These are phyloP conservation scores for Antonospora locustae DNA, from an alignment of 371 early-diverging fungal species.

Conservation along the genomic window DNA sequence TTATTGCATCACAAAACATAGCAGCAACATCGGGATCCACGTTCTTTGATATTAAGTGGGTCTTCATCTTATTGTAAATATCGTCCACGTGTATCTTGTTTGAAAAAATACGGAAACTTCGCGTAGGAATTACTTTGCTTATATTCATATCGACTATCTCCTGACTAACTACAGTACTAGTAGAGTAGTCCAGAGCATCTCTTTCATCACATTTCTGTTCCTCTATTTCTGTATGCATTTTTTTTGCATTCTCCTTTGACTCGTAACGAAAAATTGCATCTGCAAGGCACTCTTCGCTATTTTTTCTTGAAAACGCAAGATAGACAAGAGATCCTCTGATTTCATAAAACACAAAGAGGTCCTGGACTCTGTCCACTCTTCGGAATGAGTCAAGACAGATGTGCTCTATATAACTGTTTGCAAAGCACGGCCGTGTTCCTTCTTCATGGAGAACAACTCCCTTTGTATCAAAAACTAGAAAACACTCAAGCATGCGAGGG, in stretches of 20 bases:
- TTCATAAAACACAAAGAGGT: slow-evolving; percentile 30
- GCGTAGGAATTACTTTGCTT: slow-evolving; percentile 12
- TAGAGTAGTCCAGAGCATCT: slow-evolving; percentile 22
- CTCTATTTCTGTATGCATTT: slow-evolving; percentile 10
- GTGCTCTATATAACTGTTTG: slow-evolving; percentile 20
- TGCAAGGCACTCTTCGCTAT: background rate
- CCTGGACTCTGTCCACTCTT: slow-evolving; percentile 17
- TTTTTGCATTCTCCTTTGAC: background rate
- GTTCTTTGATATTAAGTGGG: slow-evolving; percentile 51
- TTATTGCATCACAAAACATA: slow-evolving; percentile 38
- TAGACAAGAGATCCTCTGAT: slow-evolving; percentile 35
- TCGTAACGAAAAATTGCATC: background rate
- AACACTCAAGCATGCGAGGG: slow-evolving; percentile 19
- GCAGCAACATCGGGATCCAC: slow-evolving; percentile 31
- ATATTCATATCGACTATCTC: slow-evolving; percentile 1
- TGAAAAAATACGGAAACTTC: slow-evolving; percentile 35
- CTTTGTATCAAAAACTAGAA: slow-evolving; percentile 34
- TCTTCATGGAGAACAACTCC: slow-evolving; percentile 30
- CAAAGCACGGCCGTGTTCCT: slow-evolving; percentile 25
- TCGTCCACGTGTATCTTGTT: slow-evolving; percentile 35
- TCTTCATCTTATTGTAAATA: slow-evolving; percentile 31
- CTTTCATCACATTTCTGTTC: slow-evolving; percentile 12
- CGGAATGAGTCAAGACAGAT: slow-evolving; percentile 6
- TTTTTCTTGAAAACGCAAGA: slow-evolving; percentile 11
- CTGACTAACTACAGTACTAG: background rate